These are phyloP conservation scores for Thermomucor indicae-seudaticae DNA, from an alignment of 371 early-diverging fungal species.

Conservation along the genomic window DNA sequence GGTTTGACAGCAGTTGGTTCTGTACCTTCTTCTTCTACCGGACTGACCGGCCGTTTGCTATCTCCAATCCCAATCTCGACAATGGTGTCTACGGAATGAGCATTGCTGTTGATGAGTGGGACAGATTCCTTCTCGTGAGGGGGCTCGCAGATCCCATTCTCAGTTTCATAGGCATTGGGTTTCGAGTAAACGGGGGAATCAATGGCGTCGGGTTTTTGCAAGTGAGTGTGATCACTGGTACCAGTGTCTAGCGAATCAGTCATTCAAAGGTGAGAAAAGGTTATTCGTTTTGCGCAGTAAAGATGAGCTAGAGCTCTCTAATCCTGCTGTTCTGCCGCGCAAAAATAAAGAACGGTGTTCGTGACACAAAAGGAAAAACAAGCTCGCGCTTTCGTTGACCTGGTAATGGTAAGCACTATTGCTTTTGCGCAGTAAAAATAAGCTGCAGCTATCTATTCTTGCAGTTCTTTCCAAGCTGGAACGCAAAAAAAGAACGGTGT, in stretches of 20 bases:
- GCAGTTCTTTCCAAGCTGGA: no score
- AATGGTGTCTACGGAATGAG: conserved; percentile 6
- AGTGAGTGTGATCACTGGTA: conserved; percentile 1
- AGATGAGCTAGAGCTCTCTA: no score
- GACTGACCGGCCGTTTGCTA: conserved; percentile 11
- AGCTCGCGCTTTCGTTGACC: no score
- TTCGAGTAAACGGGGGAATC: conserved; percentile 20
- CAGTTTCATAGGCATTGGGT: conserved; percentile 22
- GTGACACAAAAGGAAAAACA: not conserved
- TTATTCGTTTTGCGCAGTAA: no score
- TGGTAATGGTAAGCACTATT: no score
- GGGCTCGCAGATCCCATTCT: conserved; percentile 2
- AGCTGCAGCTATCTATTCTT: no score
- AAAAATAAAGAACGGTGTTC: not conserved
- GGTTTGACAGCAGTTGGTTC: not conserved
- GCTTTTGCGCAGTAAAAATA: no score
- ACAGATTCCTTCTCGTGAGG: conserved; percentile 3
- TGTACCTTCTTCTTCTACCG: not conserved
- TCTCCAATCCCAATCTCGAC: conserved; percentile 2
- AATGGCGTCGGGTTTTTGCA: conserved; percentile 19
- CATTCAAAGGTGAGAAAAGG: no score
- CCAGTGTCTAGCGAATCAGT: no score
- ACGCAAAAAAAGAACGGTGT: no score
- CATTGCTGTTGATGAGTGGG: no score
- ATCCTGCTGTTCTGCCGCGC: no score